A percentile compares a stretch with the other conserved stretches of the same genome.
These are phyloP conservation scores for Penicillium sp. DNA, from an alignment of 2,329 filamentous ascomycete genomes.

Conservation along the genomic window DNA sequence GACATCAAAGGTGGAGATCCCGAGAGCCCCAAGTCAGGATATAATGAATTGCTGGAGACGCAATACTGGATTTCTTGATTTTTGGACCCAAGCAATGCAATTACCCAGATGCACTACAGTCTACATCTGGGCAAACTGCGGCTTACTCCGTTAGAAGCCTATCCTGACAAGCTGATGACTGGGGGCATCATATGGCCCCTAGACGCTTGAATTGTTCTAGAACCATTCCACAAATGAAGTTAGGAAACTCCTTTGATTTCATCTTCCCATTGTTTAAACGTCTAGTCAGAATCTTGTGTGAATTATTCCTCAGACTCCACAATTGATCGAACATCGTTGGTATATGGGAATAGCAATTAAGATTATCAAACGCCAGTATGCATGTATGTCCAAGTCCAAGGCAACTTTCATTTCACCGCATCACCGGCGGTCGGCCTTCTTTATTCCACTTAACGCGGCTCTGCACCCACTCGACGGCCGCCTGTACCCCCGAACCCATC, in stretches of 20 bases:
- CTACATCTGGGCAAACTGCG: not conserved
- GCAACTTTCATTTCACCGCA: slow-evolving; percentile 59
- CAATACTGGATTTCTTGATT: slow-evolving; percentile 3
- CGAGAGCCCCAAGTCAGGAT: not conserved
- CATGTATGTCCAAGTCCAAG: slow-evolving; percentile 9
- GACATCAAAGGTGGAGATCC: slow-evolving; percentile 10
- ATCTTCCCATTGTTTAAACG: too few relatives aligned
- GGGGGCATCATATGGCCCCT: not conserved
- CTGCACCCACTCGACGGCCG: slow-evolving; percentile 95
- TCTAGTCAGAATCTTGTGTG: too few relatives aligned
- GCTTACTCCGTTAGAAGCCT: not conserved
- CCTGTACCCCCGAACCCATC: slow-evolving; percentile 72
- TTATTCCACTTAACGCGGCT: slow-evolving; percentile 95
- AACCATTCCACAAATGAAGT: not conserved
- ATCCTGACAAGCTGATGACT: not conserved
- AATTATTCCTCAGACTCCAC: too few relatives aligned
- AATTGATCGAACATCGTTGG: slow-evolving; percentile 5
- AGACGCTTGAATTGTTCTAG: not conserved
- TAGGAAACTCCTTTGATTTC: not conserved
- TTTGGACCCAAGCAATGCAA: not conserved
- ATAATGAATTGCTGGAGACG: not conserved
- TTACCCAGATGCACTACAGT: not conserved
- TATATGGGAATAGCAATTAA: slow-evolving; percentile 12
- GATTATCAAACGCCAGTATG: slow-evolving; percentile 19
- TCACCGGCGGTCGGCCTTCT: slow-evolving; percentile 82